Evolutionary conservation across 2,329 filamentous ascomycete species (phyloP).

Genomic region (Plenodomus biglobosus): DNA sequence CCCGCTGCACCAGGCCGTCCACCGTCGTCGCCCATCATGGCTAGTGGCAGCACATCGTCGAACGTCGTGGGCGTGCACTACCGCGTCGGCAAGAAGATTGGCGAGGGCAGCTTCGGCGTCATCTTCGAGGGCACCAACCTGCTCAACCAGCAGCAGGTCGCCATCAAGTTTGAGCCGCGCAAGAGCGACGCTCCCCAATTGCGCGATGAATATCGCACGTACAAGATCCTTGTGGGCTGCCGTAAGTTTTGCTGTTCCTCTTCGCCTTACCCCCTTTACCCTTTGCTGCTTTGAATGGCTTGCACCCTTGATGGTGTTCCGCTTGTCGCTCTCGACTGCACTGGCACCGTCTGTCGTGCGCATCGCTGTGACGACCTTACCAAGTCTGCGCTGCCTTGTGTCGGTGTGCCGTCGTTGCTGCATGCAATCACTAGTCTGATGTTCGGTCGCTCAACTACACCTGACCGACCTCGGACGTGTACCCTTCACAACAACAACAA

Average conservation of each 20-base stretch:
- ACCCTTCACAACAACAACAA: too few species aligned
- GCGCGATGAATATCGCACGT: constrained; percentile 97
- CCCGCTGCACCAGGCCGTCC: constrained; percentile 7
- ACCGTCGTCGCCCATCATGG: constrained; percentile 57
- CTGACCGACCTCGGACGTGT: not conserved
- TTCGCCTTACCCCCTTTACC: constrained; percentile 10
- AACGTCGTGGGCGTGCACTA: constrained; percentile 99
- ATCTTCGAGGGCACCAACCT: constrained; percentile 99
- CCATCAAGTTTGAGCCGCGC: constrained; percentile 99
- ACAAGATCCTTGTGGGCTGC: constrained; percentile 98
- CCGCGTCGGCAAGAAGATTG: constrained; percentile 98
- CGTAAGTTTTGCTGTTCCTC: constrained; percentile 66
- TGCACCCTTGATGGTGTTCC: too few species aligned
- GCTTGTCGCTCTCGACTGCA: too few species aligned
- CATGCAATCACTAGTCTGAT: not conserved
- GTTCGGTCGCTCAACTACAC: not conserved
- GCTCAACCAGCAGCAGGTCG: constrained; percentile 97
- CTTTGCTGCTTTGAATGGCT: constrained; percentile 9
- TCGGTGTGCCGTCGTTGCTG: not conserved
- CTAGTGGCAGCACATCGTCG: constrained; percentile 85
- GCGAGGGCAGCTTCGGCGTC: constrained; percentile 96
- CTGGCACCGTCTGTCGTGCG: too few species aligned
- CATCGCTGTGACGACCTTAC: not conserved
- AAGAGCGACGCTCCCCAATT: constrained; percentile 98
- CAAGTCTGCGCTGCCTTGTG: not conserved